Percentiles rank a stretch among this genome's conserved stretches.
Evolutionary conservation across 202 grass and related monocot genomes (phyloP).

Genomic region (Panicum hallii): DNA sequence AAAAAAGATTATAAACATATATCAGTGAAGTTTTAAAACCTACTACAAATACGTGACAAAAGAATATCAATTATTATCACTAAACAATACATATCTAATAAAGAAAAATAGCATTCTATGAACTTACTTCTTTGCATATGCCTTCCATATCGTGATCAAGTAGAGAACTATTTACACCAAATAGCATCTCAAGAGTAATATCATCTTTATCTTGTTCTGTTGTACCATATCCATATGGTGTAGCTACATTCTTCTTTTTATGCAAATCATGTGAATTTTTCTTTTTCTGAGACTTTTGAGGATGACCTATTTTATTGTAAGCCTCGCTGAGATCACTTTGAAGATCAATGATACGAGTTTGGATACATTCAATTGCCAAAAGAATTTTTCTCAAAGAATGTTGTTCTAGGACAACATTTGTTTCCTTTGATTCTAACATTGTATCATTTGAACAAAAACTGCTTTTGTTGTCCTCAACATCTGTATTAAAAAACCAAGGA

Average conservation of each 20-base stretch:
- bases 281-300: conserved; percentile 35
- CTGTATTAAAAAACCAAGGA: conserved; percentile 37
- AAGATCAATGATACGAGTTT: conserved; percentile 61
- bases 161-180: conserved; percentile 29
- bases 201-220: conserved; percentile 11
- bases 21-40: background rate
- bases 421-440: conserved; percentile 48
- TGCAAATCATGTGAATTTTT: conserved; percentile 38
- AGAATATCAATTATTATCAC: background rate
- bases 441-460: conserved; percentile 53
- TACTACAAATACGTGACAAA: background rate
- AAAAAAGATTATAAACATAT: conserved; percentile 15
- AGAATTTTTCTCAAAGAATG: conserved; percentile 68
- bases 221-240: conserved; percentile 14
- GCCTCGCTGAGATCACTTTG: conserved; percentile 48
- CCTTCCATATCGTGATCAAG: conserved; percentile 21
- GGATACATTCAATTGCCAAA: conserved; percentile 63
- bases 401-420: conserved; percentile 43
- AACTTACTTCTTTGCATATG: conserved; percentile 52
- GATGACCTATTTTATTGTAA: conserved; percentile 15
- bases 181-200: conserved; percentile 42
- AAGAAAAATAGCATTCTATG: conserved; percentile 2
- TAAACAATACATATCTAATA: background rate
- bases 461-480: conserved; percentile 49
- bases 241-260: conserved; percentile 29